These are phyloP conservation scores for Ganoderma sinense DNA, from an alignment of 1,284 basidiomycete species.

Conservation along the genomic window DNA sequence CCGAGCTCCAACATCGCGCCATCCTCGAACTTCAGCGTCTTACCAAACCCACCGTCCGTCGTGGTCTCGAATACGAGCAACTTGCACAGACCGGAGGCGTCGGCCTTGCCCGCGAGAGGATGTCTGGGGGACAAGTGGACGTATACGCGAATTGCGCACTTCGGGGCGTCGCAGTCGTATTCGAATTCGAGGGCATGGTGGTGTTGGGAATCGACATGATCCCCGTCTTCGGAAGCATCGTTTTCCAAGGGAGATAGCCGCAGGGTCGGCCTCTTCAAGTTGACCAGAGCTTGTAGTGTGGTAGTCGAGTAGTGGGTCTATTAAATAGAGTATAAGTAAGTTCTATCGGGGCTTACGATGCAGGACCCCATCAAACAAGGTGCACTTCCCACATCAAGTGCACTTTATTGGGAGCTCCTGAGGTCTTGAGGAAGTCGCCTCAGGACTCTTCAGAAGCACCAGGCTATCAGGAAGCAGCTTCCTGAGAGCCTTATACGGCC, in stretches of 20 bases:
- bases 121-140: conserved; percentile 72
- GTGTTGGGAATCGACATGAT: conserved; percentile 54
- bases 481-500: too few relatives aligned
- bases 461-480: too few relatives aligned
- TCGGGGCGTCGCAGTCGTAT: conserved; percentile 88
- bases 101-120: conserved; percentile 50
- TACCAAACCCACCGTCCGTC: conserved; percentile 84
- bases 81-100: conserved; percentile 53
- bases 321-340: not conserved
- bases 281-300: conserved; percentile 90
- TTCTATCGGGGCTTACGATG: not conserved
- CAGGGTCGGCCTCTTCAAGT: conserved; percentile 86
- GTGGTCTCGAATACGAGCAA: conserved; percentile 77
- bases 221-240: conserved; percentile 51
- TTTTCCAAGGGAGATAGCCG: conserved; percentile 71
- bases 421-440: too few relatives aligned
- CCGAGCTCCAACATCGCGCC: conserved; percentile 78
- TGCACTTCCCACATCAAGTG: too few relatives aligned
- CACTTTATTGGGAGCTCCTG: too few relatives aligned
- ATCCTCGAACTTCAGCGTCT: conserved; percentile 74
- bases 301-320: conserved; percentile 85
- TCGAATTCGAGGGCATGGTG: conserved; percentile 86
- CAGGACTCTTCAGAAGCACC: too few relatives aligned
- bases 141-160: conserved; percentile 79
- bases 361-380: not conserved